Evolutionary conservation across 306 rosid species (phyloP), one percentile per base, ranked within the genome.

Genomic region (Bauhinia variegata): DNA sequence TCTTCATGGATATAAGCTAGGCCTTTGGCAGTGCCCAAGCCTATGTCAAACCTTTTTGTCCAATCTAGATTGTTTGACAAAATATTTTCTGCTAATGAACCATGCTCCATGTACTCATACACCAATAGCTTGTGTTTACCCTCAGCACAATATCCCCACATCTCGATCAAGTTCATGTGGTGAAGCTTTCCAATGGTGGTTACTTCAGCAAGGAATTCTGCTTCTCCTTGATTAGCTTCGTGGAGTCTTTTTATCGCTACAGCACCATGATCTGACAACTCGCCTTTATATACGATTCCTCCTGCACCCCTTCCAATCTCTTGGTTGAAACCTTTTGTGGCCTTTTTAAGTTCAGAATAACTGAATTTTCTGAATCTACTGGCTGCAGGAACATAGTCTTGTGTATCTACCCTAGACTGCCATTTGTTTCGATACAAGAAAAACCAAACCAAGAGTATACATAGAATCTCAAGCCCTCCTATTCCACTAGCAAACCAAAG

Each of bases 241-340:
- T 47, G 18, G 0, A 80, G 76, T 13, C 42, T 7, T 52, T 80
- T 80, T 28, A 76, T 39, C 16, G 85, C 82, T 4, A 70, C 82
- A 14, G 67, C 65, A 50, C 79, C 42, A 38, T 32, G 31, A 32
- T 80, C 82, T 4, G 60, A 32, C 9, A 72, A 38, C 0, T 53
- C 23, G 0, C 69, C 85, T 63, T 56, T 23, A 2, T 23, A 23
- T 23, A 23, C 28, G 2, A 23, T 23, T 1, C 28, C 28, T 23
- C 28, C 28, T 71, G 62, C 64, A 1, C 85, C 85, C 49, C 76
- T 76, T 16, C 85, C 85, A 42, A 76, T 67, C 60, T 75, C 85
- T 57, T 76, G 46, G 5, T 16, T 43, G 23, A 80, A 80, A 54
- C 33, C 64, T 14, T 19, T 1, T 0, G 85, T 76, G 0, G 70